These are phyloP conservation scores for Stachybotrys chlorohalonatus DNA, from an alignment of 2,329 filamentous ascomycete genomes.

Conservation along the genomic window DNA sequence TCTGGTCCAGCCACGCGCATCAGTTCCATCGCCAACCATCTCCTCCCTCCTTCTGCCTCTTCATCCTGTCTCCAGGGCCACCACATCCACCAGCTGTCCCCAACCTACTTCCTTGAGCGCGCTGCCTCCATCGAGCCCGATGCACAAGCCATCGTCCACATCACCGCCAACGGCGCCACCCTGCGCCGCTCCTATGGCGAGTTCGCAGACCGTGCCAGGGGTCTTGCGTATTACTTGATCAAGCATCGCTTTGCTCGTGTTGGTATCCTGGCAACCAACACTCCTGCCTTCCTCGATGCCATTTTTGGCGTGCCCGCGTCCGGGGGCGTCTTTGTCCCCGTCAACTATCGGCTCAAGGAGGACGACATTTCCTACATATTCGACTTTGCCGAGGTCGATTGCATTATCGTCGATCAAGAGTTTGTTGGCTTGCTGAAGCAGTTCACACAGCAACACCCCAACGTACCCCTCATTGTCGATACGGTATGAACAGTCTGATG, in stretches of 20 bases:
- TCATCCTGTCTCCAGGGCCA: conserved; percentile 18
- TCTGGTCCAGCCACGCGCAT: conserved; percentile 55
- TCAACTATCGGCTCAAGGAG: conserved; percentile 57
- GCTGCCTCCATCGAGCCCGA: conserved; percentile 83
- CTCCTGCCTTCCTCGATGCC: conserved; percentile 84
- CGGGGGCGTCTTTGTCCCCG: conserved; percentile 65
- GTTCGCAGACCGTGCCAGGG: conserved; percentile 76
- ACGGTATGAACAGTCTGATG: conserved; percentile 23
- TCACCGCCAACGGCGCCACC: conserved; percentile 66
- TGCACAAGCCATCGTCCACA: conserved; percentile 75
- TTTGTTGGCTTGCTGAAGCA: conserved; percentile 60
- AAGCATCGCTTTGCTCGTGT: conserved; percentile 67
- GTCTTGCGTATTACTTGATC: conserved; percentile 78
- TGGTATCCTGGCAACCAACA: conserved; percentile 84
- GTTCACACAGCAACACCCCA: conserved; percentile 52
- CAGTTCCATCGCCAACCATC: conserved; percentile 44
- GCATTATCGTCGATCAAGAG: conserved; percentile 80
- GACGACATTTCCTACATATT: conserved; percentile 91
- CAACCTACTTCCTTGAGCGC: conserved; percentile 78
- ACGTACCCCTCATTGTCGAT: conserved; percentile 69
- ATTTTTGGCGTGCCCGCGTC: conserved; percentile 83
- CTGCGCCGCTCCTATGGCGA: conserved; percentile 72
- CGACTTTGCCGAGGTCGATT: conserved; percentile 75
- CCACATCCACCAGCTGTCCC: conserved; percentile 72
- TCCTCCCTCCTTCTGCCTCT: conserved; percentile 25